These are phyloP conservation scores for Candida smagusa DNA, from an alignment of 1,139 yeast genomes.

Conservation along the genomic window DNA sequence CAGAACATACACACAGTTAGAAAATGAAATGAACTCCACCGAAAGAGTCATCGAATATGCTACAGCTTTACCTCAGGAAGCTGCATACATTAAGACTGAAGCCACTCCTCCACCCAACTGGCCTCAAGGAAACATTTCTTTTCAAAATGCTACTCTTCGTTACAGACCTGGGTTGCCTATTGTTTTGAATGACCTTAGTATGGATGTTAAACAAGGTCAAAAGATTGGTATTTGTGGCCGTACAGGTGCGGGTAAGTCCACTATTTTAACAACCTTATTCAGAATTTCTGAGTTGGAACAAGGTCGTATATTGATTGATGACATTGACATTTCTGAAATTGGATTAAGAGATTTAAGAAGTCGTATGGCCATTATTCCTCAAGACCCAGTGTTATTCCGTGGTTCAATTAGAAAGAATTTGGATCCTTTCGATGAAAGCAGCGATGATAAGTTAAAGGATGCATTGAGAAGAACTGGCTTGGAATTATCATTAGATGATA, in stretches of 20 bases:
- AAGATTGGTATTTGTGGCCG: constrained; percentile 73
- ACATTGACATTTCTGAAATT: constrained; percentile 45
- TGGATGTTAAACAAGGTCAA: constrained; percentile 48
- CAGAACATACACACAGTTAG: constrained; percentile 59
- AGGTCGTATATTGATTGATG: constrained; percentile 57
- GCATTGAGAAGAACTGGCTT: constrained; percentile 33
- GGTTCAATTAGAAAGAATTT: constrained; percentile 14
- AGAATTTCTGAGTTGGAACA: constrained; percentile 50
- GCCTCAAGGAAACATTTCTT: constrained; percentile 50
- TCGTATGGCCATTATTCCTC: constrained; percentile 18
- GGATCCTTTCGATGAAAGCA: constrained; percentile 21
- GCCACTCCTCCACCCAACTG: constrained; percentile 17
- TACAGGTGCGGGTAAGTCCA: constrained; percentile 74
- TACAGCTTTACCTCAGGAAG: constrained; percentile 33
- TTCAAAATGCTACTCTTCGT: constrained; percentile 55
- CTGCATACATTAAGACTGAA: constrained; percentile 23
- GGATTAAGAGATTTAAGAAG: constrained; percentile 17
- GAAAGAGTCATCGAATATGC: constrained; percentile 75
- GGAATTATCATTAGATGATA: constrained; percentile 23
- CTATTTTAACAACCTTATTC: constrained; percentile 61
- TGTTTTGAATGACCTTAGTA: constrained; percentile 54
- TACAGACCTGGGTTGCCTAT: constrained; percentile 73
- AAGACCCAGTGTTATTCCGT: constrained; percentile 18
- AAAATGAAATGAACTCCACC: constrained; percentile 79
- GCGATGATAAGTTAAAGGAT: constrained; percentile 34